Evolutionary conservation across 257 asterid genomes (phyloP).

Genomic region (Solanum sitiens): DNA sequence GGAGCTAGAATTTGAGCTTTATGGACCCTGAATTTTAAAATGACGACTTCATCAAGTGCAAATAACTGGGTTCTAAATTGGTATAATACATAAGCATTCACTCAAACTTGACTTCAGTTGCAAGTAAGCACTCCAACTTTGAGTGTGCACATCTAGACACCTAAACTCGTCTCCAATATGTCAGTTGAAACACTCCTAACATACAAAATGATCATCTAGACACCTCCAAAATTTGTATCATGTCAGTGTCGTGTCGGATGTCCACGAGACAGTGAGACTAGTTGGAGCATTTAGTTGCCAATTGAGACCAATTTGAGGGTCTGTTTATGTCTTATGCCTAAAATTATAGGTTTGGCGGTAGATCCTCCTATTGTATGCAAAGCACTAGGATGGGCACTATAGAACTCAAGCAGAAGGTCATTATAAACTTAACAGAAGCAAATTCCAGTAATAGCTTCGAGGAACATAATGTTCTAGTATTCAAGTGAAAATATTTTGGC

Average conservation of each 20-base stretch:
- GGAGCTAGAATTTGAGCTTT: not conserved
- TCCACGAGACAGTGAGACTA: not conserved
- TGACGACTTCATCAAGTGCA: not conserved
- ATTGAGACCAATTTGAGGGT: not conserved
- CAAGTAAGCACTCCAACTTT: not conserved
- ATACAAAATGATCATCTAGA: not conserved
- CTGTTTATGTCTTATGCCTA: not conserved
- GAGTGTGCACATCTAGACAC: not conserved
- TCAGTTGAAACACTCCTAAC: not conserved
- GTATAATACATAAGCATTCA: not conserved
- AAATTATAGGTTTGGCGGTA: not conserved
- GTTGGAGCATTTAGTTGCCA: not conserved
- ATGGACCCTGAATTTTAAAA: not conserved
- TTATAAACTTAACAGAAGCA: not conserved
- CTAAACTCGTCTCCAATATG: not conserved
- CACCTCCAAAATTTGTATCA: not conserved
- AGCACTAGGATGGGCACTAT: not conserved
- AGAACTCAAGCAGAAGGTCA: not conserved
- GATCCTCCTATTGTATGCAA: not conserved
- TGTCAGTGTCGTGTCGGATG: rapidly evolving
- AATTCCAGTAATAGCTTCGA: not conserved
- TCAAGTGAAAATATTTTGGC: not conserved
- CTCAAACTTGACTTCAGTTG: not conserved
- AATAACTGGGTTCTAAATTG: not conserved
- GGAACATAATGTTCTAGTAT: not conserved